Evolutionary conservation across 1,139 yeast species (phyloP).

Genomic region (Geotrichum carabidarum): DNA sequence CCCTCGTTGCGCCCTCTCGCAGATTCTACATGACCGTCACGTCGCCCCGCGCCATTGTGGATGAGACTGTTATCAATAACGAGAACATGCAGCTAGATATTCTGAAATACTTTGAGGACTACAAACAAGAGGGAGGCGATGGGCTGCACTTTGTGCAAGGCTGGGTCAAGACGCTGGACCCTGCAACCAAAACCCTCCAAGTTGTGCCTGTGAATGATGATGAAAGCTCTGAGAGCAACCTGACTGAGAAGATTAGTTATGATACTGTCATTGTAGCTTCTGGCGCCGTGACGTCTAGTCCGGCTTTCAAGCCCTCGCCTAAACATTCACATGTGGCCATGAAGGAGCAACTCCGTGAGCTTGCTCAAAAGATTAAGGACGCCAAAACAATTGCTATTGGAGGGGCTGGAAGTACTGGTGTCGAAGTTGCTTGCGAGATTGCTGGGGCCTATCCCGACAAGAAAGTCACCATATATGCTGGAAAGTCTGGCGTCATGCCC

Average conservation of each 20-base stretch:
- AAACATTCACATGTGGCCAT: constrained; percentile 78
- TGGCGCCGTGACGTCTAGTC: constrained; percentile 64
- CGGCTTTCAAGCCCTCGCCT: constrained; percentile 60
- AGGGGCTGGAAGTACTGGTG: constrained; percentile 94
- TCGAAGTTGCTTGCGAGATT: constrained; percentile 76
- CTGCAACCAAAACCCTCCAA: constrained; percentile 26
- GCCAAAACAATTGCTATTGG: constrained; percentile 71
- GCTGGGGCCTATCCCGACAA: constrained; percentile 24
- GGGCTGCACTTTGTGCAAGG: constrained; percentile 30
- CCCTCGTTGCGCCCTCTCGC: constrained; percentile 23
- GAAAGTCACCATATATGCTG: constrained; percentile 28
- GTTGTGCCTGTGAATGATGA: constrained; percentile 32
- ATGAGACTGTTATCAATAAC: constrained; percentile 23
- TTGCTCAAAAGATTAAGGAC: constrained; percentile 70
- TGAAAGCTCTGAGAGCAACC: constrained; percentile 23
- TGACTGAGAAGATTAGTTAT: constrained; percentile 43
- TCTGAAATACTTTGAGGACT: constrained; percentile 19
- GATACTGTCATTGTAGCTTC: constrained; percentile 78
- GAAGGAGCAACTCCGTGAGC: constrained; percentile 40
- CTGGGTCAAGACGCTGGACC: constrained; percentile 31
- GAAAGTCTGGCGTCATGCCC: constrained; percentile 24
- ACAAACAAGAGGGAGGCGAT: constrained; percentile 13
- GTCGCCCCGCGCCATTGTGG: constrained; percentile 29
- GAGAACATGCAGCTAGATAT: constrained; percentile 21
- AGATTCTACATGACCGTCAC: constrained; percentile 25